Evolutionary conservation across 1,139 yeast genomes (phyloP).

Genomic region (Protomyces macrosporus): DNA sequence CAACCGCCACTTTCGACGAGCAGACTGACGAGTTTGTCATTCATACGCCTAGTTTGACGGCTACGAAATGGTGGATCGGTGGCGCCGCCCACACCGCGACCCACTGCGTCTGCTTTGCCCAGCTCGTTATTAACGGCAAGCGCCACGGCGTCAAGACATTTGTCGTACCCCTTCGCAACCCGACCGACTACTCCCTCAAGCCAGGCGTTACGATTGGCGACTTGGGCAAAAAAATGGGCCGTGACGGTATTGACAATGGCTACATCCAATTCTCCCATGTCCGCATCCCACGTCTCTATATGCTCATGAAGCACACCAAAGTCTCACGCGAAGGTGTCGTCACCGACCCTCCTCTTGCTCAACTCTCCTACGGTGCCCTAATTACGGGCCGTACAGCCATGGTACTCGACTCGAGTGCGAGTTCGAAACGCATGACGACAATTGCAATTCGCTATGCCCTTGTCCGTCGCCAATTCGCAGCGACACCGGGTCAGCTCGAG

Average conservation of each 20-base stretch:
- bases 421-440: conserved; percentile 71
- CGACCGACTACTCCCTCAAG: conserved; percentile 55
- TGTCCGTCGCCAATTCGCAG: conserved; percentile 73
- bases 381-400: conserved; percentile 83
- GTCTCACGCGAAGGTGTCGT: conserved; percentile 68
- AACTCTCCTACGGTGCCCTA: conserved; percentile 78
- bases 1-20: conserved; percentile 77
- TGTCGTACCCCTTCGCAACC: conserved; percentile 80
- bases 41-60: conserved; percentile 83
- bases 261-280: conserved; percentile 82
- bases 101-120: conserved; percentile 74
- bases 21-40: conserved; percentile 62
- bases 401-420: conserved; percentile 79
- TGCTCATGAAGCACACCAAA: conserved; percentile 75
- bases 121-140: conserved; percentile 80
- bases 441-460: conserved; percentile 85
- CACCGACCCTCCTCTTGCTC: conserved; percentile 67
- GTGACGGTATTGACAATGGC: conserved; percentile 72
- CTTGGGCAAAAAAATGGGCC: conserved; percentile 63
- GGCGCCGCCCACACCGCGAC: conserved; percentile 95
- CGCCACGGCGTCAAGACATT: conserved; percentile 91
- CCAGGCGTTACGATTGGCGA: conserved; percentile 86
- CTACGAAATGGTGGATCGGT: conserved; percentile 98
- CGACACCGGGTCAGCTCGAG: conserved; percentile 14
- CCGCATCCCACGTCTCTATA: conserved; percentile 72